Evolutionary conservation across 176 grass and related monocot genomes (phyloP), one percentile per base, ranked within the genome.

Genomic region (Ananas comosus): DNA sequence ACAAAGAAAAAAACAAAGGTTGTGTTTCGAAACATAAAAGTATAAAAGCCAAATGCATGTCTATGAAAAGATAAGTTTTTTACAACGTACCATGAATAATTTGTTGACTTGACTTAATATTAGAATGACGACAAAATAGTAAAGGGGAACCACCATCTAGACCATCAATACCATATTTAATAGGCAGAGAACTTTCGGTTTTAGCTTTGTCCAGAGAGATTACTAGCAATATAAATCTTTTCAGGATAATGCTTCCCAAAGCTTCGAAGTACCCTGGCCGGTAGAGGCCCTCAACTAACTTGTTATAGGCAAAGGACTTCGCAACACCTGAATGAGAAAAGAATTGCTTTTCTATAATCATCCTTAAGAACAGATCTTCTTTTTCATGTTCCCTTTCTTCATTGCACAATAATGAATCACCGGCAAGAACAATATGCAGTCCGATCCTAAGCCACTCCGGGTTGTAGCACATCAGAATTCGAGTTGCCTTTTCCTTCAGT

Each of bases 371-470:
- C 11, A 48, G 16, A 83, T 75, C 48, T 48, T 91, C 88, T 57
- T 69, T 76, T n/a, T 78, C 83, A 56, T 1, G 33, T 74, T 78
- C 80, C 66, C 18, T 51, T 23, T 23, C 65, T 51, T 68, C 77
- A 80, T 80, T 69, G 13, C 64, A 53, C 52, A 83, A 51, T 69
- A 83, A 71, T 21, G 58, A 75, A 74, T 86, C 88, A 22, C 80
- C 80, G 6, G 83, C 88, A 13, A 86, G 81, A 52, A 91, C 69
- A 72, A 91, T 83, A 81, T 91, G 74, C 64, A 91, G 72, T 4
- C 88, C 88, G 75, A 81, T 78, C 54, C 81, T 80, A 51, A 91
- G 88, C 88, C 83, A 91, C 64, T 75, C 56, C 63, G 83, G 78
- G 53, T 81, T 83, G 57, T 91, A 91, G 50, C 51, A 83, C 83